Base-by-base conservation (phyloP, 371 early-diverging fungal genomes). In the Apophysomyces trapeziformis region DNA sequence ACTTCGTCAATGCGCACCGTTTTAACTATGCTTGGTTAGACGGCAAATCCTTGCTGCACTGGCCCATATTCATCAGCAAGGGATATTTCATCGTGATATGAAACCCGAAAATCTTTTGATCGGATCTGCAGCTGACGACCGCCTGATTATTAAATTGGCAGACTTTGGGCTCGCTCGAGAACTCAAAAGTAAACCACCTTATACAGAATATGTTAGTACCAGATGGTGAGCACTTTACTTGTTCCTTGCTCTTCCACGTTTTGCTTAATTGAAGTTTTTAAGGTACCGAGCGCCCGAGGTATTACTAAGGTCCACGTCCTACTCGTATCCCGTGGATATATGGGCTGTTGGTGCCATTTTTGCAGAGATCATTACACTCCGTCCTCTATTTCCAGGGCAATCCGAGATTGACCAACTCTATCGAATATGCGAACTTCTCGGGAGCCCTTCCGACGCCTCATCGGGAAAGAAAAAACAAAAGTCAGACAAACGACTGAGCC, bases 221-320 rank as follows among this genome's bases (percentile, higher is more conserved):
- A 83, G 99, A 69, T 98, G 99, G 99, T 94, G 77, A 63, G 71
- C 38, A 18, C 32, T 26, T 26, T 26, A 2, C 32, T 26, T 26
- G 32, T 26, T 26, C 32, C 32, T 26, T 26, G 2, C 32, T 26
- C 32, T 63, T 26, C 32, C 9, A 60, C 38, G 16, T n/a, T 14
- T n/a, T 50, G 4, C n/a, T 16, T 50, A 45, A 43, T 32, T 44
- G 11, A 58, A 26, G 7, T 46, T 47, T 57, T 56, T 41, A 37
- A 92, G 96, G 96, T 99, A 99, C 79, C 90, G 99, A 41, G 96
- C 99, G 3, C 99, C 99, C 36, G 99, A 99, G 79, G 92, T 99
- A 4, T 74, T 99, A 18, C 82, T 98, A 39, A 89, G 95, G 26
- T 90, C 89, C 12, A 89, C 92, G 2, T 80, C 79, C 44, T 99